A percentile compares a stretch with the other conserved stretches of the same genome.
Conservation (phyloP, 257 asterid genomes). For the Linaria vulgaris region DNA sequence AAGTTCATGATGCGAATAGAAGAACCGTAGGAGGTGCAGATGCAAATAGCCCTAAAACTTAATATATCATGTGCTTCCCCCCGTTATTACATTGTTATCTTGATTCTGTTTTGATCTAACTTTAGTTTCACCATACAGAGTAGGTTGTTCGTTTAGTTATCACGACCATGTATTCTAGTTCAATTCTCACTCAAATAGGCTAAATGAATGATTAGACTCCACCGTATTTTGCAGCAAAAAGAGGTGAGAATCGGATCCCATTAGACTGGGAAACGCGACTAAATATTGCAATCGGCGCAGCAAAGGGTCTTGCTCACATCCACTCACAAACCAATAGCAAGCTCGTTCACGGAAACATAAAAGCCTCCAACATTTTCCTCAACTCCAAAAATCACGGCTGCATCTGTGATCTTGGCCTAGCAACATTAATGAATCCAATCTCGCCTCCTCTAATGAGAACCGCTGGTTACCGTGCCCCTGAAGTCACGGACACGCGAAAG, state of each 20-base stretch:
- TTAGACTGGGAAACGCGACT: conserved; percentile 62
- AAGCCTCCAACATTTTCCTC: conserved; percentile 61
- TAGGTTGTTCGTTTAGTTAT: neutral
- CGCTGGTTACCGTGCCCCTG: conserved; percentile 62
- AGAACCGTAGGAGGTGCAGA: no score
- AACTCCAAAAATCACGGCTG: conserved; percentile 48
- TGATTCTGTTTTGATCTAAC: neutral
- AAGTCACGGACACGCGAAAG: conserved; percentile 51
- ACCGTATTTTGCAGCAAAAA: conserved; percentile 42
- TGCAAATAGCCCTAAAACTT: no score
- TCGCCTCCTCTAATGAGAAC: conserved; percentile 35
- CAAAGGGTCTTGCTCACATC: conserved; percentile 53
- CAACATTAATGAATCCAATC: conserved; percentile 39
- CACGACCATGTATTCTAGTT: neutral
- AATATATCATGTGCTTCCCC: neutral
- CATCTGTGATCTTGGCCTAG: conserved; percentile 57
- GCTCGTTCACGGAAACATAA: conserved; percentile 65
- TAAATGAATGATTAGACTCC: neutral
- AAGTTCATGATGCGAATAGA: no score
- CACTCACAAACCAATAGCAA: conserved; percentile 46
- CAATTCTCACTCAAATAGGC: neutral
- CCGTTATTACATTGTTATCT: neutral
- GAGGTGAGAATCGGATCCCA: conserved; percentile 40
- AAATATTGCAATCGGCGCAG: conserved; percentile 42
- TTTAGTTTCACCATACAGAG: neutral